Evolutionary conservation across 2,329 filamentous ascomycete species (phyloP), one percentile per base, ranked within the genome.

Genomic region (Alternaria gansuensis): DNA sequence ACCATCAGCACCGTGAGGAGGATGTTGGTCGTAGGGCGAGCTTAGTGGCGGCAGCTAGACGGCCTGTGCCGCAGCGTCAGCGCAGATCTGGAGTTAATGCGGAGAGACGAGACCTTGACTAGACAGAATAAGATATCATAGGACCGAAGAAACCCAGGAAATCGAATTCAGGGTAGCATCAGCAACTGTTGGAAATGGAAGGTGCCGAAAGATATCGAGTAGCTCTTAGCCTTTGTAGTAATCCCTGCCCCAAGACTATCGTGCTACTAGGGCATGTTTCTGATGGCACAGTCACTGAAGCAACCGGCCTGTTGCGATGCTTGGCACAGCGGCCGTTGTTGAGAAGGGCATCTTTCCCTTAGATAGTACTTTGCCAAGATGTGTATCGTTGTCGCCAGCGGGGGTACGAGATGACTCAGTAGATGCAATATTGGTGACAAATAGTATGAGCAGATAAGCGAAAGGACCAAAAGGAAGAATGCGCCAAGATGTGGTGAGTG

Each of bases 11-110:
- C 17, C n/a, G 5, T 33, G 31, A 43, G 26, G 14, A 44, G 23
- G 4, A 33, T n/a, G 31, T 29, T 44, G 37, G 29, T n/a, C 9
- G 24, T n/a, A 14, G 8, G 23, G 28, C n/a, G 11, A 24, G 14
- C 10, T 26, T 36, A 34, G 17, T 52, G 31, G 29, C 23, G 51
- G 37, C 34, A 45, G 26, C 26, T 33, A 14, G 24, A 48, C 31
- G 36, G 39, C 33, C 14, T 54, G 45, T 54, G 55, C 28, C 26
- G 29, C 36, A 29, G 28, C 24, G 13, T 54, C 24, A 48, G 24
- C 46, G 14, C 24, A 8, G 28, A 39, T 52, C 17, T 51, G 11
- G n/a, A 29, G 10, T 13, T 21, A 33, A 7, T 17, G 39, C 9
- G 6, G 26, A 23, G 17, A 26, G 23, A 26, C 24, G 24, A 49